Evolutionary conservation across 2,329 filamentous ascomycete genomes (phyloP).

Genomic region (Fusarium burgessii): DNA sequence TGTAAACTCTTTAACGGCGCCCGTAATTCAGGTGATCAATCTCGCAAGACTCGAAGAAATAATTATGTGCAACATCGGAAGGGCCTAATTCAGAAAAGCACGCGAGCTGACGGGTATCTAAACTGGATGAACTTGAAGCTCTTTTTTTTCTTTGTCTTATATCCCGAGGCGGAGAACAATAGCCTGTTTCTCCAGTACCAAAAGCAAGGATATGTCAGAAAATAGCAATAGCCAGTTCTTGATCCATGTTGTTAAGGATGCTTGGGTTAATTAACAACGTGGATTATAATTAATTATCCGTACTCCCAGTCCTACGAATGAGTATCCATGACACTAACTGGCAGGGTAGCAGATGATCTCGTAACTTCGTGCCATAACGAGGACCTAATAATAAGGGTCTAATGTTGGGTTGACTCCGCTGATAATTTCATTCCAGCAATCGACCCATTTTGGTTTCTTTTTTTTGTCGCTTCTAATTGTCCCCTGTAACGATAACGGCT

Average conservation of each 20-base stretch:
- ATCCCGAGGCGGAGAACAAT: background rate
- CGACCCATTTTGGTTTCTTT: constrained; percentile 7
- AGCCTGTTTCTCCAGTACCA: background rate
- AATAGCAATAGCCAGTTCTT: constrained; percentile 20
- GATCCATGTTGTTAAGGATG: constrained; percentile 12
- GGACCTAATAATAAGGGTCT: constrained; percentile 11
- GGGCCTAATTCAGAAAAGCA: background rate
- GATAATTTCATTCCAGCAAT: constrained; percentile 32
- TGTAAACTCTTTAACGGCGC: background rate
- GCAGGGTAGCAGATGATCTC: constrained; percentile 19
- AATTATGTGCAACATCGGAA: constrained; percentile 2
- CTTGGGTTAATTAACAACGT: constrained; percentile 6
- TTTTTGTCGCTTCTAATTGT: background rate
- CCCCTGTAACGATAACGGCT: background rate
- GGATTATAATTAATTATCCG: constrained; percentile 1
- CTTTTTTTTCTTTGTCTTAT: background rate
- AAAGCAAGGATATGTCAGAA: constrained; percentile 10
- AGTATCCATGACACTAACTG: constrained; percentile 17
- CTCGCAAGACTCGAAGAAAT: constrained; percentile 10
- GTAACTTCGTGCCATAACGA: constrained; percentile 22
- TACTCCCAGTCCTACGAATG: too few species aligned
- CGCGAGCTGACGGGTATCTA: background rate
- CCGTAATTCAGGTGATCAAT: background rate
- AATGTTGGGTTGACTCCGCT: constrained; percentile 25
- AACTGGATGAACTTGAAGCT: background rate